These are phyloP conservation scores for Dendrobium nobile DNA, from an alignment of 106 monocot species.

Conservation along the genomic window DNA sequence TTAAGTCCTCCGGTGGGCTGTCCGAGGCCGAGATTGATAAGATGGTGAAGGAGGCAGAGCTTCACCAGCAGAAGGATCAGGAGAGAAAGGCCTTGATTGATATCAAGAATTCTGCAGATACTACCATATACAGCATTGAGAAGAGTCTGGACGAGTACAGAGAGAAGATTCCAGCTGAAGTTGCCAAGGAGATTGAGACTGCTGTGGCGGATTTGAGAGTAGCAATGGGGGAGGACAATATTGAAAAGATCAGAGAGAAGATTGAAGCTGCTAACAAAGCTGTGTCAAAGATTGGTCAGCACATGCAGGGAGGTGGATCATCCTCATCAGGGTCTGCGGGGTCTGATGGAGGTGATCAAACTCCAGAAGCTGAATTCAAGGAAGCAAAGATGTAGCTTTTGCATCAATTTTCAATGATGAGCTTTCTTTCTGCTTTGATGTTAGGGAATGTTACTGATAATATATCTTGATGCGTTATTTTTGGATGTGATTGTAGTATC, in stretches of 20 bases:
- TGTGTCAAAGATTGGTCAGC: conserved; percentile 57
- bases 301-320: conserved; percentile 30
- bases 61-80: conserved; percentile 57
- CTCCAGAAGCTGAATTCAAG: conserved; percentile 58
- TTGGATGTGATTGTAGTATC: background rate
- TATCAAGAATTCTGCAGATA: conserved; percentile 50
- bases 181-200: conserved; percentile 43
- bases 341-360: conserved; percentile 16
- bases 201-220: conserved; percentile 44
- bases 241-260: conserved; percentile 56
- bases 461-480: background rate
- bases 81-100: conserved; percentile 60
- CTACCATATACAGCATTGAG: conserved; percentile 59
- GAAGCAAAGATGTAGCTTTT: conserved; percentile 27
- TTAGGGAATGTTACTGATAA: background rate
- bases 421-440: background rate
- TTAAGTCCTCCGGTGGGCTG: conserved; percentile 54
- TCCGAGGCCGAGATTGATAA: conserved; percentile 56
- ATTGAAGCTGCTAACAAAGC: conserved; percentile 53
- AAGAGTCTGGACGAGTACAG: conserved; percentile 57
- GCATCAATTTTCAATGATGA: background rate
- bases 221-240: conserved; percentile 30
- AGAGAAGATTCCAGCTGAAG: conserved; percentile 52
- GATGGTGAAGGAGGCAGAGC: conserved; percentile 67
- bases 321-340: background rate